Conservation (phyloP, 2,329 filamentous ascomycete genomes). For the Microdochium bolleyi region DNA sequence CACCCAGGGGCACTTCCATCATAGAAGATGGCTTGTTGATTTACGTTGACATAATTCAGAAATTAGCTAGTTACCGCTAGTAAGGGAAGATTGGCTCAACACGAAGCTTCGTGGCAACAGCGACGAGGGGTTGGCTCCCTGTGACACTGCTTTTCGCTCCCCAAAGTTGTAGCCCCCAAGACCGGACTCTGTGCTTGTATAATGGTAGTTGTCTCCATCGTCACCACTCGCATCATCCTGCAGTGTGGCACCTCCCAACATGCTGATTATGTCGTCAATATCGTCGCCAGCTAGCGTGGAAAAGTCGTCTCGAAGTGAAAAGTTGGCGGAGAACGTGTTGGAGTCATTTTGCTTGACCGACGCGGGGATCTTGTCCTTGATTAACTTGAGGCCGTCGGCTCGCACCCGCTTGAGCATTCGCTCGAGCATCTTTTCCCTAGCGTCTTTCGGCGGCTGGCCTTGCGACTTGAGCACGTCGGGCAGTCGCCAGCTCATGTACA, state of each 20-base stretch:
- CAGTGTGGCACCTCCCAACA: background rate
- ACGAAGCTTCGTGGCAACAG: background rate
- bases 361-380: background rate
- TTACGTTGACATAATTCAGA: no score
- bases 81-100: background rate
- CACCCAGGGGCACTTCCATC: no score
- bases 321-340: conserved; percentile 4
- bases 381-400: conserved; percentile 1
- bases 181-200: background rate
- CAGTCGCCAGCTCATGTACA: conserved; percentile 11
- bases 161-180: background rate
- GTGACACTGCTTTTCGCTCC: background rate
- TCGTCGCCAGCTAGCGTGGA: conserved; percentile 21
- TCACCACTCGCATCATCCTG: background rate
- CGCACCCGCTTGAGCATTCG: conserved; percentile 2
- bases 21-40: no score
- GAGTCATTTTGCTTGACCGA: conserved; percentile 1
- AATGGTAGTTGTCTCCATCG: background rate
- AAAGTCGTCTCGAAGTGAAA: conserved; percentile 14
- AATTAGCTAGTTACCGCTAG: no score
- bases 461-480: conserved; percentile 5
- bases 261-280: conserved; percentile 11
- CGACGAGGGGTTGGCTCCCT: background rate
- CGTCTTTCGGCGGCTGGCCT: background rate
- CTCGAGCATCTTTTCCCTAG: conserved; percentile 3